Evolutionary conservation across 345 rosid genomes (phyloP).

Genomic region (Pugionium dolabratum): DNA sequence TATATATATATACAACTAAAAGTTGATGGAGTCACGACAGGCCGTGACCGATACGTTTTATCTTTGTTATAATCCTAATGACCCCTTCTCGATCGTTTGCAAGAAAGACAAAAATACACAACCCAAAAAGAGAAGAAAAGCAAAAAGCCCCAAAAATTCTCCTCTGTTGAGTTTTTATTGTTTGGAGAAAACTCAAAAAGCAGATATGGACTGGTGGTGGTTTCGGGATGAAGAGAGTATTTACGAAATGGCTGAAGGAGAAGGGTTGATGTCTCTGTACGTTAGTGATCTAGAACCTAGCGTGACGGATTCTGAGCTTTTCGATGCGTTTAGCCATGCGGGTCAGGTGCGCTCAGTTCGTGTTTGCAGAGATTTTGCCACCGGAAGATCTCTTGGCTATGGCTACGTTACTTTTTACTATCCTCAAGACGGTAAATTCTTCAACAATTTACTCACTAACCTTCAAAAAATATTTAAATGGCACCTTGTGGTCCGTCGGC

Average conservation of each 20-base stretch:
- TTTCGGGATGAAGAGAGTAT: slow-evolving; percentile 28
- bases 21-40: no score
- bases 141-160: no score
- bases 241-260: slow-evolving; percentile 38
- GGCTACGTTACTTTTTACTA: slow-evolving; percentile 67
- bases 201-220: slow-evolving; percentile 30
- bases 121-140: no score
- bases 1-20: no score
- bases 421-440: slow-evolving; percentile 54
- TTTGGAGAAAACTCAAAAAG: not conserved
- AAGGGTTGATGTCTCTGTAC: slow-evolving; percentile 53
- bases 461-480: no score
- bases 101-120: no score
- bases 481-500: no score
- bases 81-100: no score
- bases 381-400: slow-evolving; percentile 69
- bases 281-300: slow-evolving; percentile 66
- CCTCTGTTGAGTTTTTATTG: no score
- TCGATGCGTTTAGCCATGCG: slow-evolving; percentile 57
- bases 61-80: no score
- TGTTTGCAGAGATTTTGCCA: slow-evolving; percentile 64
- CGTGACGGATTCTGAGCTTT: slow-evolving; percentile 68
- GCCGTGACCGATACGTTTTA: no score
- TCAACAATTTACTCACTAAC: no score
- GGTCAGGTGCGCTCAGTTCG: slow-evolving; percentile 66